phyloP scores from a whole-genome alignment of 2,329 filamentous ascomycete species.

The Aureobasidium sp. region DNA sequence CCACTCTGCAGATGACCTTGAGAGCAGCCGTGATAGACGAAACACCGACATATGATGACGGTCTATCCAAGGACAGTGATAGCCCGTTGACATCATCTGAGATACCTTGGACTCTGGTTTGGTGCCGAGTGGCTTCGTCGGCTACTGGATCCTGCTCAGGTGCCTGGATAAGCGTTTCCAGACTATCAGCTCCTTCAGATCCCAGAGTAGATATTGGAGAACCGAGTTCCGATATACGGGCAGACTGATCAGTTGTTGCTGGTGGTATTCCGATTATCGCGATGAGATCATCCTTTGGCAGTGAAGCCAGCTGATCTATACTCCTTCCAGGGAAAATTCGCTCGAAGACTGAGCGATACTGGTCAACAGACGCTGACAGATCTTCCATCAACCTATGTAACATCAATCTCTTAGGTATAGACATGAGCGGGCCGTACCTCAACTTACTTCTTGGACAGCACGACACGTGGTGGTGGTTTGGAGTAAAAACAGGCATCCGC shows the following conservation, averaged over 20 bases:
- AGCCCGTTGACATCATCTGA: conserved; percentile 29
- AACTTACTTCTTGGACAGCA: conserved; percentile 61
- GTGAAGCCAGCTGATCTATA: conserved; percentile 32
- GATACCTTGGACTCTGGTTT: conserved; percentile 36
- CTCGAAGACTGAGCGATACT: conserved; percentile 36
- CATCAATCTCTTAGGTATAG: conserved; percentile 33
- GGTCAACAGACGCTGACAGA: conserved; percentile 43
- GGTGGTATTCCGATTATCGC: conserved; percentile 22
- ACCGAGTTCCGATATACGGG: neutral
- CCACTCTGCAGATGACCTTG: conserved; percentile 28
- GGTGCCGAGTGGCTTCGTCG: conserved; percentile 52
- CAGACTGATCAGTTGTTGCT: neutral
- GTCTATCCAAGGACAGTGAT: conserved; percentile 25
- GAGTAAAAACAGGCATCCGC: conserved; percentile 74
- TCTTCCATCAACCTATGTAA: conserved; percentile 45
- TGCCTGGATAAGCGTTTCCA: conserved; percentile 61
- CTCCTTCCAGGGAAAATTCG: conserved; percentile 38
- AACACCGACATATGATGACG: conserved; percentile 28
- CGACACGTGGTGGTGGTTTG: conserved; percentile 68
- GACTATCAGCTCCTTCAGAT: conserved; percentile 45
- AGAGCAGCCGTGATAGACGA: conserved; percentile 28
- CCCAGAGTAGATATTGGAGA: conserved; percentile 16
- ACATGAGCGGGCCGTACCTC: too few relatives aligned
- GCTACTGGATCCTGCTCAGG: conserved; percentile 57
- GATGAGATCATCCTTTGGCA: conserved; percentile 40